phyloP scores from a whole-genome alignment of 768 basidiomycete genomes.

The Termitomyces sp. region DNA sequence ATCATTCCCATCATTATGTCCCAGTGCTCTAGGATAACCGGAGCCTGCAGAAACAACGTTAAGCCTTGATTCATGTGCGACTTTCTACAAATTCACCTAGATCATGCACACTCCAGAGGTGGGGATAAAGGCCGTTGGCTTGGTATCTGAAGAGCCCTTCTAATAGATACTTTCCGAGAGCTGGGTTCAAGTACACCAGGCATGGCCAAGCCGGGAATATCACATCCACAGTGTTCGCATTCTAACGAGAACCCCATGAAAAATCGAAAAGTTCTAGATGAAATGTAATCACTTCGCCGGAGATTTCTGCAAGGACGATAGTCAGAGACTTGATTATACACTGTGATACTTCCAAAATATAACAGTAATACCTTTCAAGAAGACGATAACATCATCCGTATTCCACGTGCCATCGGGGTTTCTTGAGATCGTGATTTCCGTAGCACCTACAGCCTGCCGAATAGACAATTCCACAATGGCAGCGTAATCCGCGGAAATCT shows the following conservation, averaged over 20 bases:
- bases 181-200: constrained; percentile 52
- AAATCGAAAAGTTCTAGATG: not conserved
- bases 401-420: constrained; percentile 46
- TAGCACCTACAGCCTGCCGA: constrained; percentile 49
- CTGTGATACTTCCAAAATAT: not conserved
- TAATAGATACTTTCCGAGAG: constrained; percentile 53
- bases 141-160: constrained; percentile 65
- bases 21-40: constrained; percentile 40
- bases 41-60: constrained; percentile 23
- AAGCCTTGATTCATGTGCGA: not conserved
- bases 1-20: constrained; percentile 46
- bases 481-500: constrained; percentile 50
- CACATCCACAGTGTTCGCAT: constrained; percentile 54
- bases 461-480: constrained; percentile 48
- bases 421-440: constrained; percentile 52
- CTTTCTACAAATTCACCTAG: constrained; percentile 38
- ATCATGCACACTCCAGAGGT: constrained; percentile 62
- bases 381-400: constrained; percentile 46
- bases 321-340: not conserved
- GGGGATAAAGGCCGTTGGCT: constrained; percentile 62
- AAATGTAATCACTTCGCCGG: constrained; percentile 44
- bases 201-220: constrained; percentile 50
- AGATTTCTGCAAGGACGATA: constrained; percentile 42
- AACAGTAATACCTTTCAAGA: constrained; percentile 46
- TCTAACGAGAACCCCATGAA: constrained; percentile 22